Conservation (phyloP, 2,329 filamentous ascomycete species). For the Pyrenochaeta sp. region DNA sequence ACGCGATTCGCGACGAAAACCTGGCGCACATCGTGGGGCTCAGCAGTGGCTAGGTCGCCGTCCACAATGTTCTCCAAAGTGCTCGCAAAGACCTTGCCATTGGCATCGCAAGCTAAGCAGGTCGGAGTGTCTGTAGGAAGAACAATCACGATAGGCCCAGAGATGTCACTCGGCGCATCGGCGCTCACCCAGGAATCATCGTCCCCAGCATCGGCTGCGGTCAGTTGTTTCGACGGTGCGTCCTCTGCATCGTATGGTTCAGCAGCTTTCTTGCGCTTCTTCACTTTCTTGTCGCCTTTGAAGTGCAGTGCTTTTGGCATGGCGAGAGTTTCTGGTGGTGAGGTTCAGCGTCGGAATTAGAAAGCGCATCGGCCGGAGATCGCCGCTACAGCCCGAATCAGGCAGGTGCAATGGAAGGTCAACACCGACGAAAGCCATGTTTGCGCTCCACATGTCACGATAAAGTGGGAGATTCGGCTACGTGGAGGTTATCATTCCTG, state of each 20-base stretch:
- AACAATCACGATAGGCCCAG: conserved; percentile 83
- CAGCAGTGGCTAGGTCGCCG: conserved; percentile 79
- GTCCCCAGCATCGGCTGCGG: conserved; percentile 59
- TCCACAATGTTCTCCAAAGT: conserved; percentile 89
- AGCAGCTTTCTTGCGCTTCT: conserved; percentile 83
- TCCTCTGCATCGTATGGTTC: conserved; percentile 57
- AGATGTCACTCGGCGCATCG: conserved; percentile 75
- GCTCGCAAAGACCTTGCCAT: conserved; percentile 84
- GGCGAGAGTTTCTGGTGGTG: conserved; percentile 19
- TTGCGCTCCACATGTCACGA: conserved; percentile 16
- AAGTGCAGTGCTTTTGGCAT: conserved; percentile 94
- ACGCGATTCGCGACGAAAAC: conserved; percentile 92
- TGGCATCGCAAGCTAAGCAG: conserved; percentile 84
- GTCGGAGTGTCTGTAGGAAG: conserved; percentile 77
- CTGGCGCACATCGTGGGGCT: conserved; percentile 94
- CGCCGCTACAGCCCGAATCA: conserved; percentile 35
- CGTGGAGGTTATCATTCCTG: not conserved
- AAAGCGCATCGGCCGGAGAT: conserved; percentile 21
- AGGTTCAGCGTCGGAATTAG: conserved; percentile 19
- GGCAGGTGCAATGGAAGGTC: conserved; percentile 37
- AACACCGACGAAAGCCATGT: conserved; percentile 18
- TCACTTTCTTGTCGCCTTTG: conserved; percentile 96
- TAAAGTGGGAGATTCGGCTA: conserved; percentile 23
- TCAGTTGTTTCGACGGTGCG: conserved; percentile 44
- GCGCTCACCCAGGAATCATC: conserved; percentile 95